These are phyloP conservation scores for Harringtonia lauricola DNA, from an alignment of 2,329 filamentous ascomycete genomes.

Conservation along the genomic window DNA sequence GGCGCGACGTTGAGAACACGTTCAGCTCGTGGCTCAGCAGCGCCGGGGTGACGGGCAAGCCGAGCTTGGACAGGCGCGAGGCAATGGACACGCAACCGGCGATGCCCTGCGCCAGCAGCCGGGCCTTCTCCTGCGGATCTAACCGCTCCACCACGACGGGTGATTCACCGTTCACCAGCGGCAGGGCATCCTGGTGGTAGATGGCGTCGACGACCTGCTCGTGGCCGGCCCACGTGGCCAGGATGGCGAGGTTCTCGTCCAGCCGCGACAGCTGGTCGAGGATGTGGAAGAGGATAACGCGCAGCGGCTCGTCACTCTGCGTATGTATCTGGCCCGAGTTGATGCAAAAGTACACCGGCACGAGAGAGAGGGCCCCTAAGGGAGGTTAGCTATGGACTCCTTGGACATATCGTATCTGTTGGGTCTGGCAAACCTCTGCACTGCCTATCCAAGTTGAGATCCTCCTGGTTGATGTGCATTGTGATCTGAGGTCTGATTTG, in stretches of 20 bases:
- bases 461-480: too few species aligned
- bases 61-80: slow-evolving; percentile 12
- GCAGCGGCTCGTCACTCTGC: slow-evolving; percentile 16
- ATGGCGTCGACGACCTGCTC: slow-evolving; percentile 19
- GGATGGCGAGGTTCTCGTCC: slow-evolving; percentile 9
- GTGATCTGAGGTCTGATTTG: too few species aligned
- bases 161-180: slow-evolving; percentile 19
- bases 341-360: slow-evolving; percentile 16
- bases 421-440: neutral
- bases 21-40: slow-evolving; percentile 18
- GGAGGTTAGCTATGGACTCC: neutral
- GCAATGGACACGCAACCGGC: slow-evolving; percentile 22
- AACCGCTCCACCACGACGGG: slow-evolving; percentile 18
- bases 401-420: neutral
- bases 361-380: slow-evolving; percentile 18
- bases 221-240: slow-evolving; percentile 13
- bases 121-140: slow-evolving; percentile 20
- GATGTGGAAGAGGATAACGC: slow-evolving; percentile 15
- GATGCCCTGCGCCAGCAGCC: slow-evolving; percentile 23
- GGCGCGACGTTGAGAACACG: slow-evolving; percentile 19
- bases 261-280: slow-evolving; percentile 14
- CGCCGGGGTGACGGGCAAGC: slow-evolving; percentile 10
- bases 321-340: slow-evolving; percentile 17
- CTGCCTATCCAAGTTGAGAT: too few species aligned
- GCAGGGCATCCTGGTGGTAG: slow-evolving; percentile 21